Base-by-base conservation (phyloP, 352 stramenopile genomes). In the Plasmopara halstedii region DNA sequence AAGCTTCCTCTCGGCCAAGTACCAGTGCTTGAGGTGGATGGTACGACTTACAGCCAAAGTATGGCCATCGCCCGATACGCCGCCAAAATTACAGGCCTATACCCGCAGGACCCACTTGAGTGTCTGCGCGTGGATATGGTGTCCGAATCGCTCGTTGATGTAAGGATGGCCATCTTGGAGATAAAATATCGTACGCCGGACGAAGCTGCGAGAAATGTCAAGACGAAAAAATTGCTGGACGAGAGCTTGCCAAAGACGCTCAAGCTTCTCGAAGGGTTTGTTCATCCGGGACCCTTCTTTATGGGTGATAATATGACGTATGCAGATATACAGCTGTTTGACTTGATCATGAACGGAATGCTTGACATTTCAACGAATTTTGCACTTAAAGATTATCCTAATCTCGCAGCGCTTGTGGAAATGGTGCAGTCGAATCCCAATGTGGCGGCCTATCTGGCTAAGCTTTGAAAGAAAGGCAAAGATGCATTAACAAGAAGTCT, bases 21-120 rank as follows among this genome's bases (percentile, higher is more conserved):
- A 6, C 71, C 71, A 1, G 53, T 68, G 13, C 44, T 88, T 8
- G 38, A 79, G 6, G 60, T 83, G 19, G 56, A 85, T 33, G 62
- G 64, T 29, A 62, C 23, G 5, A 62, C 47, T 15, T 88, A 79
- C 55, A 49, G 59, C 14, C 76, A 88, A 56, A 81, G 62, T 19
- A 64, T 83, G 42, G 73, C 73, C 13, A 72, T 85, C 19, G 64
- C 67, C 0, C 64, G 71, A 10, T 85, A 85, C 42, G 71, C 71
- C 2, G 73, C 64, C 19, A 70, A 72, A 22, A 36, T 86, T 14
- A 40, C 49, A n/a, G 77, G 75, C 0, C 33, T 91, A 8, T 85
- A 85, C 45, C 80, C 84, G 20, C 32, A 57, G 10, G 61, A 85
- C 45, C 50, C 64, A 17, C 42, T 78, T 6, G 32, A 75, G 17